Base-by-base conservation (phyloP, 768 basidiomycete genomes). In the Leucogyrophana mollusca region DNA sequence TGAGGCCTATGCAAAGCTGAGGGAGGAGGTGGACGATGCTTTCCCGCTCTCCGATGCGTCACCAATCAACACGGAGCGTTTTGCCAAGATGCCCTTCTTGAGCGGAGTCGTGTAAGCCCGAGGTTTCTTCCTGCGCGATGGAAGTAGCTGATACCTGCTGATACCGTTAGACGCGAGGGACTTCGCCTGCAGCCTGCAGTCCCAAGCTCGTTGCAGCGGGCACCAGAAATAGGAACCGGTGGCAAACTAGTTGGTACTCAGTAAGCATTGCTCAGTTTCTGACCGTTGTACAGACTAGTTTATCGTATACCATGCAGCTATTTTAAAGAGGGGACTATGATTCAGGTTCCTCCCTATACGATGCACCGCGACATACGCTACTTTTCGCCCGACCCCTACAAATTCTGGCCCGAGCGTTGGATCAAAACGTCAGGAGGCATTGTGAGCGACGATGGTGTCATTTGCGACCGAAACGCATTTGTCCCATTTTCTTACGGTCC, bases 401-500 rank as follows among this genome's bases (percentile, higher is more conserved):
- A 33, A 7, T 72, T 66, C 58, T 57, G 57, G 52, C 69, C 70
- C 17, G 68, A 69, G 23, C 65, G 70, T 2, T 71, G 68, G 68
- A 46, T 67, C 38, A 43, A 55, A 43, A 54, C 57, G 10, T 11
- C 35, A 6, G 16, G 20, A 6, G 16, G 35, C n/a, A 21, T 37
- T n/a, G n/a, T 37, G 7, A 23, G 42, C n/a, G 36, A 47, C 13
- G 41, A 25, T 16, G 40, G 17, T 4, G 32, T 46, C n/a, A 30
- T 30, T 13, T 30, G 27, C 13, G 27, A 30, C 13, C 46, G 47
- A 9, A 61, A 68, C 51, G 68, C 69, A 33, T 71, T 65, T 58
- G 56, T 65, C 16, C 67, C 71, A 11, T 70, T 70, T 56, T 69
- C 70, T n/a, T 54, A 59, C 22, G 77, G 77, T 1, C 74, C 74